A percentile compares a stretch with the other conserved stretches of the same genome.
phyloP scores from a whole-genome alignment of 257 asterid species.

The Solanum chilense region DNA sequence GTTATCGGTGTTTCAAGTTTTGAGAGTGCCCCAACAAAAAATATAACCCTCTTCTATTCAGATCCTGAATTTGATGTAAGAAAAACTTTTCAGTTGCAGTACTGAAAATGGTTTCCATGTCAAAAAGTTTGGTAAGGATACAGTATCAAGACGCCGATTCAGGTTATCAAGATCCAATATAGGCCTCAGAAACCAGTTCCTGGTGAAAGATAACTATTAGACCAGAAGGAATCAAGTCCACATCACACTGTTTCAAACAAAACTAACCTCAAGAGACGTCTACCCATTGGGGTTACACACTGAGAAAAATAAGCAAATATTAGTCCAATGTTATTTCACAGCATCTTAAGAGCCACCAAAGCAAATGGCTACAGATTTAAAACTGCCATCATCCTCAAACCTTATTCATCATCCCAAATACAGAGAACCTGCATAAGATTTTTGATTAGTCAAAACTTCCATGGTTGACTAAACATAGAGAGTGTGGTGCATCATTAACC shows the following conservation, averaged over 20 bases:
- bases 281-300: slow-evolving; percentile 97
- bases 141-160: slow-evolving; percentile 80
- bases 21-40: not conserved
- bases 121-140: slow-evolving; percentile 44
- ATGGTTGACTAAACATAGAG: not conserved
- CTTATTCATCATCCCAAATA: slow-evolving; percentile 99
- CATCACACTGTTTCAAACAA: slow-evolving; percentile 2
- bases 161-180: slow-evolving; percentile 75
- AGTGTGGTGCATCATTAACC: slow-evolving; percentile 36
- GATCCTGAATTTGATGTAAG: not conserved
- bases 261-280: slow-evolving; percentile 79
- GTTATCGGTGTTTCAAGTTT: not conserved
- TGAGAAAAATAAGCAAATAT: slow-evolving; percentile 29
- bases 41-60: not conserved
- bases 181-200: slow-evolving; percentile 99
- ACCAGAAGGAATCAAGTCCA: slow-evolving; percentile 6
- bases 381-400: slow-evolving; percentile 22
- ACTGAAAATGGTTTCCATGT: not conserved
- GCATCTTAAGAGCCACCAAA: slow-evolving; percentile 5
- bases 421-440: slow-evolving; percentile 70
- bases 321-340: slow-evolving; percentile 7
- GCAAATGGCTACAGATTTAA: slow-evolving; percentile 8
- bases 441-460: slow-evolving; percentile 10
- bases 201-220: slow-evolving; percentile 23
- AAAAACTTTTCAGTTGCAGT: not conserved